Evolutionary conservation across 495 filamentous ascomycete species (phyloP), one percentile per base, ranked within the genome.

Genomic region (Sabuloglossum arenarium): DNA sequence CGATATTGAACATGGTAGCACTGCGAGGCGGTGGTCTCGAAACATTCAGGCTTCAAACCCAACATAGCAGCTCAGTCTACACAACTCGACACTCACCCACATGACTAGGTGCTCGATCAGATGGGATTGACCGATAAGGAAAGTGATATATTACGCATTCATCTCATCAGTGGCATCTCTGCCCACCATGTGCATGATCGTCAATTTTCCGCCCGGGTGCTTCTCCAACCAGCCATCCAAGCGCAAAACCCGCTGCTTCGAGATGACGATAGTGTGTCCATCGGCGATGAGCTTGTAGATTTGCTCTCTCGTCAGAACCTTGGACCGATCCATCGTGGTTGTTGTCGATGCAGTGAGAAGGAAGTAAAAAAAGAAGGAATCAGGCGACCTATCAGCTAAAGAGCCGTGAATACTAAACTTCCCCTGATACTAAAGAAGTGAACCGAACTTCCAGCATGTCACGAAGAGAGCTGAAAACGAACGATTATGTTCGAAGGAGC

Each of bases 201-300:
- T 68, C 29, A 73, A 54, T 1, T 63, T 58, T 23, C 73, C 73
- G 14, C 73, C 73, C 0, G 73, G 73, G 59, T 75, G 73, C 34
- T 63, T 65, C 55, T 67, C 58, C 45, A 73, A 64, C 72, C 71
- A 75, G 6, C 59, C 59, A 57, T 71, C 66, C 51, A 75, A 67
- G 49, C 62, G 62, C 28, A 75, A 65, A n/a, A 72, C 70, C 19
- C 59, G 55, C 43, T 68, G 69, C 27, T 74, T 62, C 51, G 62
- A 65, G 51, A 75, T 72, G 55, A 95, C 75, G 34, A 98, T 74
- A 55, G 73, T 75, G 54, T 79, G 75, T 14, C 88, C 90, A 47
- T 88, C 81, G 6, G 90, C 85, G 65, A 98, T 94, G 61, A 90
- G 67, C 4, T 76, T 80, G 67, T 96, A 89, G 58, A 98, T 78